Evolutionary conservation across 2,329 filamentous ascomycete genomes (phyloP).

Genomic region (Davidsoniella neocaledoniae): DNA sequence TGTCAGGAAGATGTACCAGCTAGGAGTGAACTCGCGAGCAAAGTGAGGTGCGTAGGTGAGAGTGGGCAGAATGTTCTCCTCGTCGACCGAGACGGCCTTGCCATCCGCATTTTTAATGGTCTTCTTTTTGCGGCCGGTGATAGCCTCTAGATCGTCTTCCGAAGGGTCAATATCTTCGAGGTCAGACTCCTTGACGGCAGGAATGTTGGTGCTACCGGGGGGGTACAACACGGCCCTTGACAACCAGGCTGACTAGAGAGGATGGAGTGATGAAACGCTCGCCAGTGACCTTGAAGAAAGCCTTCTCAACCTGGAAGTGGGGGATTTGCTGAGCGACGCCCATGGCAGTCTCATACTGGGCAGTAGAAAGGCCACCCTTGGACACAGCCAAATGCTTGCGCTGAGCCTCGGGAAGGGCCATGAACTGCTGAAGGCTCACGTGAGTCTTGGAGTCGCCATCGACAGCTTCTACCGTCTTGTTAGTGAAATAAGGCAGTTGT

Average conservation of each 20-base stretch:
- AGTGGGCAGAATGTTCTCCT: constrained; percentile 56
- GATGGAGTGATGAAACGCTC: constrained; percentile 85
- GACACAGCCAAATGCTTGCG: constrained; percentile 57
- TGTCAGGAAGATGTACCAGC: constrained; percentile 88
- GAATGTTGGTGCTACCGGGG: constrained; percentile 65
- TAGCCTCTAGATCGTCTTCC: constrained; percentile 77
- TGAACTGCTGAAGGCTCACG: constrained; percentile 69
- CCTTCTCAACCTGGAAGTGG: constrained; percentile 67
- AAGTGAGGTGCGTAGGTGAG: constrained; percentile 86
- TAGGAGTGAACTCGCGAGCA: constrained; percentile 71
- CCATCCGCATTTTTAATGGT: constrained; percentile 44
- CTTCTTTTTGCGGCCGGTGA: constrained; percentile 61
- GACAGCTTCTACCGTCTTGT: constrained; percentile 45
- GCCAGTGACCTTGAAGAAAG: constrained; percentile 96
- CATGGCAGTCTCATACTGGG: constrained; percentile 62
- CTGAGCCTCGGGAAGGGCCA: constrained; percentile 62
- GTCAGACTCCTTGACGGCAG: constrained; percentile 58
- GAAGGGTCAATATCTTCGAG: constrained; percentile 84
- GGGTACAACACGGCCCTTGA: constrained; percentile 88
- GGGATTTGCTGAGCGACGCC: constrained; percentile 71
- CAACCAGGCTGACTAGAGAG: constrained; percentile 80
- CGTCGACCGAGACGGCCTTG: constrained; percentile 37
- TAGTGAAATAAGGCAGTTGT: constrained; percentile 76
- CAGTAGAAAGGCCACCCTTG: constrained; percentile 51
- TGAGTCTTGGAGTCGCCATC: constrained; percentile 63